Evolutionary conservation across 306 rosid species (phyloP), one percentile per base, ranked within the genome.

Genomic region (Trifolium repens): DNA sequence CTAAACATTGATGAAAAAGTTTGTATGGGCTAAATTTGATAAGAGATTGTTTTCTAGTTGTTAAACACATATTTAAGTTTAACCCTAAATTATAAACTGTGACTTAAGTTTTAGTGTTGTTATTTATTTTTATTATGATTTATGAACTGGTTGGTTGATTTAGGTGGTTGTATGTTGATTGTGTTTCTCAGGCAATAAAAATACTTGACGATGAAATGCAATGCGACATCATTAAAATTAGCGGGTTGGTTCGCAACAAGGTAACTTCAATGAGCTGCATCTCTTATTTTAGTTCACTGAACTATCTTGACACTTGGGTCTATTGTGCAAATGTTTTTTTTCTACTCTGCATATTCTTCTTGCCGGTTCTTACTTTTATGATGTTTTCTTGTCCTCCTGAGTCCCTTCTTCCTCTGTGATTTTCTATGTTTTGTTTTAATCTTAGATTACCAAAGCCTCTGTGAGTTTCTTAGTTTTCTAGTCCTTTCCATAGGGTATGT

Each of bases 141-240:
- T 72, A 17, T 72, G 2, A 65, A 27, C 30, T 47, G 14, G 69
- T 69, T 46, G 53, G 30, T 35, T 73, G 42, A 76, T 69, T 82
- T 52, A 40, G 14, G 72, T 47, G 40, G 43, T 42, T 73, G n/a
- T 37, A 0, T 72, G 60, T 53, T 77, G 30, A 22, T 79, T 15
- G 19, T 30, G 50, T 30, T 65, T 67, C 43, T 40, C 84, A 94
- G 97, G 96, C 98, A 12, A 72, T 92, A 69, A 94, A 89, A 83
- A 80, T 92, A 77, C 91, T 94, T 11, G 84, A 89, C 1, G 99
- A 94, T 76, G 99, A 92, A 77, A 24, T 90, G 81, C 96, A 90
- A 72, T 89, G 97, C 60, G 99, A 92, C 78, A 85, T 92, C 60
- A 89, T 94, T 69, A 92, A 92, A 86, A 90, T 92, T 72, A 84